These are phyloP conservation scores for Pleurotus giganteus DNA, from an alignment of 768 basidiomycete genomes.

Conservation along the genomic window DNA sequence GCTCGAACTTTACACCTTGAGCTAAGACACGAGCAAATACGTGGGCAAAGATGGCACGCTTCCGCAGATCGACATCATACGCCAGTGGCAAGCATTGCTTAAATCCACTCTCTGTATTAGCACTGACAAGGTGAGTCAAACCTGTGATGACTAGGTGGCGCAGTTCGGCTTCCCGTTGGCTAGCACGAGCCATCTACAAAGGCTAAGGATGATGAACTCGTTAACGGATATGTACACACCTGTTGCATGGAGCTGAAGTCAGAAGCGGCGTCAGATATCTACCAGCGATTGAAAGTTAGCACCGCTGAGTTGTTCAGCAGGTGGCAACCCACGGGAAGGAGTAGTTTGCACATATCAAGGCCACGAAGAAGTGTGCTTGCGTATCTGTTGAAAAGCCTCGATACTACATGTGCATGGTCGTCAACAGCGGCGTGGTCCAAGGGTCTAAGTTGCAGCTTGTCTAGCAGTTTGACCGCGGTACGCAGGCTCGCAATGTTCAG, in stretches of 20 bases:
- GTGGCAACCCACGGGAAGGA: constrained; percentile 35
- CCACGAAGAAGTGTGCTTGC: constrained; percentile 62
- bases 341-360: constrained; percentile 50
- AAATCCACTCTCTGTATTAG: constrained; percentile 86
- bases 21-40: constrained; percentile 80
- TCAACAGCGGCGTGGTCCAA: constrained; percentile 54
- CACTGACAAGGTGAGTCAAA: constrained; percentile 74
- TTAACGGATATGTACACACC: constrained; percentile 24
- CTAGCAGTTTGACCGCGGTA: constrained; percentile 72
- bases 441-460: constrained; percentile 66
- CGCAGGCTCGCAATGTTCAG: constrained; percentile 72
- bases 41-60: constrained; percentile 79
- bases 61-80: constrained; percentile 67
- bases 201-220: not conserved
- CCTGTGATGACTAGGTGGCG: constrained; percentile 78
- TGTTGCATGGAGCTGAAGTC: constrained; percentile 47
- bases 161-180: constrained; percentile 58
- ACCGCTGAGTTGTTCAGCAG: not conserved
- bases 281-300: constrained; percentile 3
- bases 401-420: constrained; percentile 66
- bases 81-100: constrained; percentile 83
- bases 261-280: constrained; percentile 50
- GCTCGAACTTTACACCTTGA: constrained; percentile 76
- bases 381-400: constrained; percentile 79
- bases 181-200: constrained; percentile 38